Base-by-base conservation (phyloP, 805 yeast genomes). In the Priceomyces melissophilus region DNA sequence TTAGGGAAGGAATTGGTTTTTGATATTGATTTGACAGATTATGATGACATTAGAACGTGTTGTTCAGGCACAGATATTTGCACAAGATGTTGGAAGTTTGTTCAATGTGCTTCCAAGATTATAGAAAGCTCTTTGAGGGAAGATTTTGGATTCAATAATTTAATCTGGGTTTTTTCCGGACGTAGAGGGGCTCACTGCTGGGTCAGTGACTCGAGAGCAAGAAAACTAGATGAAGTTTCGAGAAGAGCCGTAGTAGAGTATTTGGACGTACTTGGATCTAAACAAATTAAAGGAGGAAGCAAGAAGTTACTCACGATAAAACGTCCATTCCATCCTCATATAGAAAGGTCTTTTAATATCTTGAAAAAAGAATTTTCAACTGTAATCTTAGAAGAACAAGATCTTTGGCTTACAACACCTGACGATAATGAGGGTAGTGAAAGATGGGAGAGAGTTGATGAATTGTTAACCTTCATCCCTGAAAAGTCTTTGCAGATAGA, bases 111-210 rank as follows among this genome's bases (percentile, higher is more conserved):
- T 2, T 78, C 89, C 43, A 76, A 80, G 53, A 78, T 90, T 35
- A 67, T 93, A 44, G 87, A 85, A 45, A 56, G 61, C 1, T 84
- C 95, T 0, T 70, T 93, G 39, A 67, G 78, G 39, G 88, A 87
- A 38, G 98, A 91, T 61, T 93, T 93, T 63, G 98, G 96, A 1
- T 90, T 87, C 60, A 67, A 80, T 44, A 82, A 87, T 61, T 70
- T 88, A 57, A 71, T 93, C 37, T 93, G 98, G 98, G 96, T 91
- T 3, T 93, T 87, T 57, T 88, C 96, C 1, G 99, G 99, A 35
- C 84, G 99, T 72, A 86, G 99, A 76, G 99, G 99, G 62, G 96
- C 95, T 11, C 99, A 93, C 72, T 95, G 98, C 55, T 93, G 99
- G 99, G 75, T 93, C 16, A 86, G 96, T 62, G 99, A 93, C 58